Base-by-base conservation (phyloP, 2,329 filamentous ascomycete species). In the Xylaria sp. region DNA sequence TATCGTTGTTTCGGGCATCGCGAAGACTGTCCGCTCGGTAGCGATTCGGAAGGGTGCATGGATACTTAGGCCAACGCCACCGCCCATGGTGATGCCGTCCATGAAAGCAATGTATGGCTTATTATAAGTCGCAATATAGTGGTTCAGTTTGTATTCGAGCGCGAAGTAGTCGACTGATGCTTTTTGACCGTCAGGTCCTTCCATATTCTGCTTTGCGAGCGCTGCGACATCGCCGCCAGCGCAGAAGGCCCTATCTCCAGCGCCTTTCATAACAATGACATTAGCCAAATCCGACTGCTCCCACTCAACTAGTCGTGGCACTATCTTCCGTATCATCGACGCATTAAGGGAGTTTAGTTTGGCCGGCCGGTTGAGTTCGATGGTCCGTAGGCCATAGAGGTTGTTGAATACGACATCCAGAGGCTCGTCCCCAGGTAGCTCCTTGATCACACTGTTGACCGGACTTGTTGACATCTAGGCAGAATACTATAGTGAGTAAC, bases 21-120 rank as follows among this genome's bases (percentile, higher is more conserved):
- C 93, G 72, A 99, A 98, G 48, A 96, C 80, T 5, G 95, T 99
- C 74, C 90, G 90, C 79, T 99, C 95, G 2, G 95, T 99, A 37
- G 95, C 95, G 74, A 99, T 96, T 63, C 95, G 86, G 84, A 99
- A 94, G 3, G 95, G 96, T 2, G 95, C 94, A 78, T 99, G 96
- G 54, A 97, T 86, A 76, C 91, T 96, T 58, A 99, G 85, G 6
- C 95, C 95, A 54, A 98, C 95, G 68, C 95, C 95, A 58, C 95
- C 95, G 58, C 95, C 95, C 95, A 99, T 99, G 54, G 96, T 99
- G 76, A 97, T 91, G 62, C 95, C 95, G 73, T 99, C 95, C 89
- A 99, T 96, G 74, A 98, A 90, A 31, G 95, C 91, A 54, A 99
- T 87, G 73, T 95, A 96, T 0, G 95, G 95, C 81, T 97, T 99